Evolutionary conservation across 768 basidiomycete genomes (phyloP), one percentile per base, ranked within the genome.

Genomic region (Naematelia encephala): DNA sequence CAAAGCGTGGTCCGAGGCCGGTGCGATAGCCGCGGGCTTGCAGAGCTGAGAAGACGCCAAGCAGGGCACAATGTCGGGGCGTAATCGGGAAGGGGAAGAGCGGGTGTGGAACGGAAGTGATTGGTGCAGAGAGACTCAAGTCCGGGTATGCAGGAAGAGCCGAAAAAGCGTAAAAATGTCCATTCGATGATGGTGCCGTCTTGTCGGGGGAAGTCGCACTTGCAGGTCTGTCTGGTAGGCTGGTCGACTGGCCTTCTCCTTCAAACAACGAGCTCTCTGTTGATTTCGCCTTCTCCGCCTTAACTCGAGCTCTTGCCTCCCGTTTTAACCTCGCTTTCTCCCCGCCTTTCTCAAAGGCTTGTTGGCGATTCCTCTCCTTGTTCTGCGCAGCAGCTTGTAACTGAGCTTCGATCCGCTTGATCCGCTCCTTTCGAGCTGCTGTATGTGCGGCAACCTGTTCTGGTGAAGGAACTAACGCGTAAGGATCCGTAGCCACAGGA

Each of bases 301-400:
- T 72, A 4, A 55, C 62, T 47, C 60, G 63, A 11, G 69, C 69
- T 57, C 75, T 66, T 28, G 85, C 86, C 63, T 82, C 85, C 54
- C 91, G 84, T 78, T 91, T 91, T 58, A 80, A 79, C 48, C 84
- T 72, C 0, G 88, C 88, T 42, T 84, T 84, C 52, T 86, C 84
- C 3, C 84, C 83, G 74, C 84, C 71, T 42, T 63, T 63, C 16
- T 61, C 61, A 45, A 69, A 70, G 4, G 55, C 59, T 27, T 57
- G 45, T 45, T 47, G 55, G 1, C 51, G 23, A 30, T 23, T 29
- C 28, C 26, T 19, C 5, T 47, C 51, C 19, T 61, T 57, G 22
- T 42, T 74, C 48, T 77, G 81, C 12, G 81, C 80, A 13, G 77
- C 80, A 63, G 85, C 83, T 45, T 80, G 3, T 81, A 77, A 19